phyloP scores from a whole-genome alignment of 148 eudicot genomes.

The Persicaria tinctoria region DNA sequence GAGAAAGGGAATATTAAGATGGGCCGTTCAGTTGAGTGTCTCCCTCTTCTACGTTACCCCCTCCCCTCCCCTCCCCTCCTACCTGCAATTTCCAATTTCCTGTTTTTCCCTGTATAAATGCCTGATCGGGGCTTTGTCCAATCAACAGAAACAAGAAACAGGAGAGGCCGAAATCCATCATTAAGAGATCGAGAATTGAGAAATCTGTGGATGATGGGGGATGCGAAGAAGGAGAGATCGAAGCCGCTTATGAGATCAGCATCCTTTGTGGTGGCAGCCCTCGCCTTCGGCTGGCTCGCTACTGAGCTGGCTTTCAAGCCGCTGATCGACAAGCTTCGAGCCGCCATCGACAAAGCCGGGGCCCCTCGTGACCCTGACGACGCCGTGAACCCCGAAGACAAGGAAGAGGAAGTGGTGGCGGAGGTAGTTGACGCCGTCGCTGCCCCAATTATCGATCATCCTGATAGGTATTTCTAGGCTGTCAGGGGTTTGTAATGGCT shows the following conservation, averaged over 20 bases:
- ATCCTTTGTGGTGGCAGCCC: slow-evolving; percentile 7
- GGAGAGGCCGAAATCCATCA: too few species aligned
- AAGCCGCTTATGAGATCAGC: slow-evolving; percentile 7
- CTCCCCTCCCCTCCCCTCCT: too few species aligned
- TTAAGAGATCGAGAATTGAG: too few species aligned
- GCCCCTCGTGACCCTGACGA: not conserved
- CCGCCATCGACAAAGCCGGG: not conserved
- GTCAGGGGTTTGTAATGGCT: too few species aligned
- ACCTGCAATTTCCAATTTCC: too few species aligned
- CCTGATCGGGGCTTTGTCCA: too few species aligned
- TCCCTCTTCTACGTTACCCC: not conserved
- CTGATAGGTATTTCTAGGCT: too few species aligned
- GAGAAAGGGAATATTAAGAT: not conserved
- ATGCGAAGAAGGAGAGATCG: slow-evolving; percentile 7
- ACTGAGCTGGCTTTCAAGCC: slow-evolving; percentile 23
- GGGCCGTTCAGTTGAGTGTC: slow-evolving; percentile 2
- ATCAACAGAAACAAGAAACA: too few species aligned
- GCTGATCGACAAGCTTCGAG: slow-evolving; percentile 17
- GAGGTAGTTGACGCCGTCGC: too few species aligned
- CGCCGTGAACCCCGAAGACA: not conserved
- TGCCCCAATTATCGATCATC: too few species aligned
- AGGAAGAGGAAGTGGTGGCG: too few species aligned
- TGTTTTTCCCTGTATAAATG: too few species aligned
- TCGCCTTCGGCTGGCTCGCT: slow-evolving; percentile 20
- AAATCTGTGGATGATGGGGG: not conserved